phyloP scores from a whole-genome alignment of 306 rosid species.

The Castanospermum australe region DNA sequence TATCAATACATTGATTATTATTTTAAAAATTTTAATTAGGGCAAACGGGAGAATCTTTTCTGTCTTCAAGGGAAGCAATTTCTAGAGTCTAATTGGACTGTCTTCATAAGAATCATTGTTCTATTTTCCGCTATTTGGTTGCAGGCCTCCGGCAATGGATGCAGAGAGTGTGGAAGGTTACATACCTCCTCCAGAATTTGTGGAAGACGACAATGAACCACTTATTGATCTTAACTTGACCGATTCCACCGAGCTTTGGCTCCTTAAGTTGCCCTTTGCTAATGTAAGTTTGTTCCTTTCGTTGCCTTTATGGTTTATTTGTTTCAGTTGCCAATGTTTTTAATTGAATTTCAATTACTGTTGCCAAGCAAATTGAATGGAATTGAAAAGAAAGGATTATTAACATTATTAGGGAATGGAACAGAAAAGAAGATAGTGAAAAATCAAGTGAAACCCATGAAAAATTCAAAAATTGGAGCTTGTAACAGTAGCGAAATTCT shows the following conservation, averaged over 20 bases:
- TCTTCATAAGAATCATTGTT: too few species aligned
- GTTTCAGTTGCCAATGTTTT: neutral
- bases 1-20: too few species aligned
- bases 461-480: too few species aligned
- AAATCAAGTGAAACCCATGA: neutral
- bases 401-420: neutral
- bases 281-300: slow-evolving; percentile 44
- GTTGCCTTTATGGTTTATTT: neutral
- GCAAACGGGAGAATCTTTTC: too few species aligned
- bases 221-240: slow-evolving; percentile 45
- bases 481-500: too few species aligned
- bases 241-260: slow-evolving; percentile 72
- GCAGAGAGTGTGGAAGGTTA: slow-evolving; percentile 40
- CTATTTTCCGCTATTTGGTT: too few species aligned
- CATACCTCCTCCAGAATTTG: slow-evolving; percentile 54
- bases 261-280: slow-evolving; percentile 59
- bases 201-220: slow-evolving; percentile 45
- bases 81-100: too few species aligned
- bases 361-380: neutral
- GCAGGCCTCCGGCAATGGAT: slow-evolving; percentile 1
- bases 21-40: too few species aligned
- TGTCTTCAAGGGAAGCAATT: too few species aligned
- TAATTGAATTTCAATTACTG: neutral
- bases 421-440: neutral
- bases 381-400: neutral